Evolutionary conservation across 108 stramenopile genomes (phyloP).

Genomic region (Cyclostephanos invisitatus): DNA sequence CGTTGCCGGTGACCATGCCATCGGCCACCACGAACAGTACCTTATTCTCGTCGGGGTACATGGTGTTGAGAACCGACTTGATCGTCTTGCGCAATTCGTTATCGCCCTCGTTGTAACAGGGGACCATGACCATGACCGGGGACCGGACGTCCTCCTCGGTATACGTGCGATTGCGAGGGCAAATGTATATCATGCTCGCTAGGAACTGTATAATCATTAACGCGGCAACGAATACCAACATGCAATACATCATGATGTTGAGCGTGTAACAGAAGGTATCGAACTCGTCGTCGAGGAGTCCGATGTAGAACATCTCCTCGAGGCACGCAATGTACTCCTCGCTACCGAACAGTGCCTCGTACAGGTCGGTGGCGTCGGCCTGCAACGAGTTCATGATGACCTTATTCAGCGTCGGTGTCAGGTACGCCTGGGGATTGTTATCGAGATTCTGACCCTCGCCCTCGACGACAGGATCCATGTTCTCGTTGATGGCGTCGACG

Average conservation of each 20-base stretch:
- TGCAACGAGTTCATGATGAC: slow-evolving; percentile 43
- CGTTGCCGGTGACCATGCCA: slow-evolving; percentile 60
- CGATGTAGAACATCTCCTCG: slow-evolving; percentile 48
- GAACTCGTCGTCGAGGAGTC: slow-evolving; percentile 27
- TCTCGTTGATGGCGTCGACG: slow-evolving; percentile 44
- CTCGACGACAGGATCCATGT: slow-evolving; percentile 13
- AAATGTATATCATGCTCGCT: slow-evolving; percentile 43
- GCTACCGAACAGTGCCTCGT: slow-evolving; percentile 36
- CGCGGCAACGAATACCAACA: slow-evolving; percentile 49
- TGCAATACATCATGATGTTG: slow-evolving; percentile 45
- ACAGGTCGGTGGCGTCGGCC: slow-evolving; percentile 42
- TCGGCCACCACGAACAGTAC: slow-evolving; percentile 59
- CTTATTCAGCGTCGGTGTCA: slow-evolving; percentile 36
- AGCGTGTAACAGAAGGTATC: slow-evolving; percentile 43
- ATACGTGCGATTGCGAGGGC: slow-evolving; percentile 32
- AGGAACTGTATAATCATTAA: slow-evolving; percentile 47
- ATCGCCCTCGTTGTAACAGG: slow-evolving; percentile 67
- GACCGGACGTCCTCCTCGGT: slow-evolving; percentile 36
- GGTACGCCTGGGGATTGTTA: slow-evolving; percentile 32
- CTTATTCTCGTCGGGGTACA: slow-evolving; percentile 63
- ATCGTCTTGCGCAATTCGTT: slow-evolving; percentile 62
- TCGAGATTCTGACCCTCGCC: slow-evolving; percentile 11
- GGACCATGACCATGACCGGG: slow-evolving; percentile 61
- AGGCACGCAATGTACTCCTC: slow-evolving; percentile 44
- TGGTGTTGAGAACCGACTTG: slow-evolving; percentile 54